phyloP scores from a whole-genome alignment of 1,284 basidiomycete genomes.

The Marasmius fiardii region DNA sequence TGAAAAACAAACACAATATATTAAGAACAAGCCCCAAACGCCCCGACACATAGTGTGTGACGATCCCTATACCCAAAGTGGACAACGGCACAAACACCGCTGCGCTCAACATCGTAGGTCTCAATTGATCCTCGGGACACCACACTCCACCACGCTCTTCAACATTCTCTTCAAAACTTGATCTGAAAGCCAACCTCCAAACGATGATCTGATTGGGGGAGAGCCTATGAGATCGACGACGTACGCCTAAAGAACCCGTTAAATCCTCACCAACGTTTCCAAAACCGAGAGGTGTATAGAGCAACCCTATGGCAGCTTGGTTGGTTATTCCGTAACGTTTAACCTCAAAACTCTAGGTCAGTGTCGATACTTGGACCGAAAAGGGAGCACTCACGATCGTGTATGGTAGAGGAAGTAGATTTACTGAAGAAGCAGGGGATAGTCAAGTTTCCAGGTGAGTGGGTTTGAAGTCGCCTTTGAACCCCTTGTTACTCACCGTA shows the following conservation, averaged over 20 bases:
- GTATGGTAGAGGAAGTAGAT: conserved; percentile 39
- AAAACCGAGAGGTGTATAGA: conserved; percentile 56
- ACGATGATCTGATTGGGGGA: conserved; percentile 43
- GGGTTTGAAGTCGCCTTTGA: background rate
- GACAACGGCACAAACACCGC: conserved; percentile 21
- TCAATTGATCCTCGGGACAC: conserved; percentile 60
- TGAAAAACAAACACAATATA: conserved; percentile 41
- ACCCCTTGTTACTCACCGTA: conserved; percentile 37
- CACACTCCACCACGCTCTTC: conserved; percentile 42
- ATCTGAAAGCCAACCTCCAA: conserved; percentile 55
- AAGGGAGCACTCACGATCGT: conserved; percentile 32
- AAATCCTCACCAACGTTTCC: conserved; percentile 53
- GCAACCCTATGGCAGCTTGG: conserved; percentile 53
- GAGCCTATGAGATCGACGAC: background rate
- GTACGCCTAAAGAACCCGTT: background rate
- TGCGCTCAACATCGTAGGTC: conserved; percentile 27
- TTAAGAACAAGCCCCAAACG: conserved; percentile 36
- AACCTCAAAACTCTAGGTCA: conserved; percentile 32
- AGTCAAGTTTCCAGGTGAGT: background rate
- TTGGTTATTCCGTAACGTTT: conserved; percentile 56
- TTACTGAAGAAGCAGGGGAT: conserved; percentile 22
- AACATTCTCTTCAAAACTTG: conserved; percentile 40
- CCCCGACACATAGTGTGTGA: conserved; percentile 32
- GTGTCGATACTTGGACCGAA: background rate
- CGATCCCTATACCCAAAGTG: conserved; percentile 34